A percentile compares a stretch with the other conserved stretches of the same genome.
phyloP scores from a whole-genome alignment of 129 eudicot species.

The Ambrosia artemisiifolia region DNA sequence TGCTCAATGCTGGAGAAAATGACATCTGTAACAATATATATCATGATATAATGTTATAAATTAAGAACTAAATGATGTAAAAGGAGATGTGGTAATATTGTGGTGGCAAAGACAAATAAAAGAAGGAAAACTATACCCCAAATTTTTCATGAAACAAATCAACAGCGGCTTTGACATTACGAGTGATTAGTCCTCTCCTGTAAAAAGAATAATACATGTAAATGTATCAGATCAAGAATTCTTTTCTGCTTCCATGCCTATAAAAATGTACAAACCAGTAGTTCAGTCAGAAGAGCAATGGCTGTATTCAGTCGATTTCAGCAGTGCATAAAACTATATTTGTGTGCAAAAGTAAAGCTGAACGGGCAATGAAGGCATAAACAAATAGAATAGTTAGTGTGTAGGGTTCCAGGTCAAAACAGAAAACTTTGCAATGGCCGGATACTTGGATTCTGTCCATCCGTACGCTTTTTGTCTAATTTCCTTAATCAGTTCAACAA shows the following conservation, averaged over 20 bases:
- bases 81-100: not conserved
- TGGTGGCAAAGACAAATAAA: not conserved
- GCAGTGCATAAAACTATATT: not conserved
- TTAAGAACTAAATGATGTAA: not conserved
- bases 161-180: conserved; percentile 85
- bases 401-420: not conserved
- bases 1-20: conserved; percentile 91
- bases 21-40: conserved; percentile 49
- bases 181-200: conserved; percentile 96
- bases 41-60: not conserved
- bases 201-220: conserved; percentile 13
- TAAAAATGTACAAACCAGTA: not conserved
- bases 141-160: conserved; percentile 83
- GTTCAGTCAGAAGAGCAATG: not conserved
- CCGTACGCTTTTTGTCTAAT: not conserved
- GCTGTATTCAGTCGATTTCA: not conserved
- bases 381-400: not conserved
- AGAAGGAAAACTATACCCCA: conserved; percentile 51
- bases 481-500: not conserved
- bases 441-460: not conserved
- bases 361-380: not conserved
- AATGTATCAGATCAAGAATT: conserved; percentile 15
- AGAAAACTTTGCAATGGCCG: not conserved
- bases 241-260: not conserved
- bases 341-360: not conserved